Evolutionary conservation across 768 basidiomycete species (phyloP), one percentile per base, ranked within the genome.

Genomic region (Chlorophyllum brunneum): DNA sequence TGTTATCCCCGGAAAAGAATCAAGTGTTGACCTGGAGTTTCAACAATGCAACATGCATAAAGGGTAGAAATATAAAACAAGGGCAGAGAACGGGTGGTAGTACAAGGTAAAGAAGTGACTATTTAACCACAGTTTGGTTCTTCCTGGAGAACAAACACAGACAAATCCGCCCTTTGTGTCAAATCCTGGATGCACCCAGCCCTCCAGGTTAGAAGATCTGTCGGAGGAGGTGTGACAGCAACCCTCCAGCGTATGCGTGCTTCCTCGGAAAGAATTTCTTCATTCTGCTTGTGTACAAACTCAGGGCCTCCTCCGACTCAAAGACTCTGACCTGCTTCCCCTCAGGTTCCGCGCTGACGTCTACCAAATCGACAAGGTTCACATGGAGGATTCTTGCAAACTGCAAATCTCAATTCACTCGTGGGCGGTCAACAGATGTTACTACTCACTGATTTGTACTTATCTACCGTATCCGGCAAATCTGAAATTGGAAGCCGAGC

Each of bases 331-430:
- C 54, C 1, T 48, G 46, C 7, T 51, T 20, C 3, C 43, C 44
- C 2, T 41, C 38, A 9, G 37, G 4, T 10, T 50, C 48, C 30
- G 10, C 23, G 24, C 31, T 43, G 4, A 57, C 58, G 3, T 55
- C 55, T 5, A 33, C 43, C 4, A 53, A 29, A 53, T 71, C 70
- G 5, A 69, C 62, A n/a, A 71, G 54, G 46, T 72, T 72, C 36
- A 72, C 67, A 39, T 69, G 60, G 1, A 58, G 59, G 18, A 34
- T 45, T 8, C 55, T 42, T 5, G 69, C 61, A 6, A 51, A 60
- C 67, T 68, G 41, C 3, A 48, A 11, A 22, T 18, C 4, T n/a
- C 15, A 30, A 20, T 7, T 30, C 5, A n/a, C n/a, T 20, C n/a
- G 9, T 23, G 33, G 6, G 27, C 13, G 23, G 20, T 11, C 20